Evolutionary conservation across 495 filamentous ascomycete species (phyloP), one percentile per base, ranked within the genome.

Genomic region (Penicillium maclennaniae): DNA sequence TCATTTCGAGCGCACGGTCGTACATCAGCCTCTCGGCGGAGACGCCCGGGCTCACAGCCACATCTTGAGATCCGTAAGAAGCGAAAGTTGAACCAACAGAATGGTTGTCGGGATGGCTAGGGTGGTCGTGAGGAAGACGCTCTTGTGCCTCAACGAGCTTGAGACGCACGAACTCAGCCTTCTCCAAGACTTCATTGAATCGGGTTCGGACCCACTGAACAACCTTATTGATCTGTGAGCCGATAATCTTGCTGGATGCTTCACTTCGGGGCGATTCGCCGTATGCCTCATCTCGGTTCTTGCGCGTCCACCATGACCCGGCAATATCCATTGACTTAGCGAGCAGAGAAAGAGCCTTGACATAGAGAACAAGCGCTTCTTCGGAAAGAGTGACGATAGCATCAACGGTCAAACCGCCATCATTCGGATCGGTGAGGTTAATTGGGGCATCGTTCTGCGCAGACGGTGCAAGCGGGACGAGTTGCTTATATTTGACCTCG

Each of bases 11-110:
- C 4, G 93, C 93, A 14, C 93, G 89, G 56, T 98, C 95, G 59
- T 96, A 98, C 95, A 98, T 98, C 43, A 98, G 71, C 69, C 89
- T 95, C 71, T 97, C 93, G 0, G 93, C 93, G 19, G 91, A 96
- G 38, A 97, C 83, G 6, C 92, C 92, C 0, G 78, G 70, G 41
- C 79, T 85, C 14, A 84, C 79, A n/a, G 82, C 72, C 17, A 89
- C 85, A 47, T 87, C 88, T 3, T 83, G 78, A 31, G 81, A 83
- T 12, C 76, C 71, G 9, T 68, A 77, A 27, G 81, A 71, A 15
- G 71, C 72, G 16, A 69, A 65, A 8, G 71, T 69, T 3, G 77
- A 78, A 26, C 66, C 69, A 26, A 82, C 68, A 1, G 77, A 75
- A 46, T 87, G 84, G 61, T 96, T 96, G 62, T 69, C 82, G 10